Evolutionary conservation across 2,329 filamentous ascomycete species (phyloP), one percentile per base, ranked within the genome.

Genomic region (Calonectria honghensis): DNA sequence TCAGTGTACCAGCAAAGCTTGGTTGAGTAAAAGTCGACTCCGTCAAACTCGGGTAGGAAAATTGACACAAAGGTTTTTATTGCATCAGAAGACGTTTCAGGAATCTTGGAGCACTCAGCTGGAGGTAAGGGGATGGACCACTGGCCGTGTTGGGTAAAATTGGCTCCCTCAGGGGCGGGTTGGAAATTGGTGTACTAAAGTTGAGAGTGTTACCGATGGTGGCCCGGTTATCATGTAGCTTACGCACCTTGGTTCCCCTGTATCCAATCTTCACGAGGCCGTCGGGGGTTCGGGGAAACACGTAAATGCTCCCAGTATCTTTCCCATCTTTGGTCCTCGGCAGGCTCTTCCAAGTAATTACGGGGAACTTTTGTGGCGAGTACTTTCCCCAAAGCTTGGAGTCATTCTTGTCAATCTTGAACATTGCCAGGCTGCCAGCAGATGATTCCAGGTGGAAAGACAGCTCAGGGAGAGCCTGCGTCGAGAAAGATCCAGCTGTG

Each of bases 1-100:
- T 61, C 54, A 6, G 54, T 61, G 20, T 61, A 61, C 54, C 54
- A 61, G 54, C 54, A 61, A 3, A 61, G 32, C 20, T 61, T 61
- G 20, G 54, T 61, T 1, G 54, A 61, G 54, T 61, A 11, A n/a
- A 61, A 61, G 32, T 61, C 32, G 3, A 39, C 32, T 2, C 32
- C 32, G 24, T 37, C 32, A 61, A 61, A 61, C 24, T 61, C 54
- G 32, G 54, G 54, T 13, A 61, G 54, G n/a, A 61, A 61, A 6
- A 61, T 61, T 7, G 32, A 27, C 5, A 61, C 54, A 39, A 61
- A 61, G 4, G 11, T 39, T 7, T 24, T 39, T n/a, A 61, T 39
- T n/a, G 54, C 54, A 3, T 39, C 54, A 7, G 37, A 10, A 0
- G 32, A 35, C 4, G 54, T 20, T 6, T 61, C 18, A 4, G 54